Evolutionary conservation across 2,329 filamentous ascomycete genomes (phyloP).

Genomic region (Sporothrix brasiliensis): DNA sequence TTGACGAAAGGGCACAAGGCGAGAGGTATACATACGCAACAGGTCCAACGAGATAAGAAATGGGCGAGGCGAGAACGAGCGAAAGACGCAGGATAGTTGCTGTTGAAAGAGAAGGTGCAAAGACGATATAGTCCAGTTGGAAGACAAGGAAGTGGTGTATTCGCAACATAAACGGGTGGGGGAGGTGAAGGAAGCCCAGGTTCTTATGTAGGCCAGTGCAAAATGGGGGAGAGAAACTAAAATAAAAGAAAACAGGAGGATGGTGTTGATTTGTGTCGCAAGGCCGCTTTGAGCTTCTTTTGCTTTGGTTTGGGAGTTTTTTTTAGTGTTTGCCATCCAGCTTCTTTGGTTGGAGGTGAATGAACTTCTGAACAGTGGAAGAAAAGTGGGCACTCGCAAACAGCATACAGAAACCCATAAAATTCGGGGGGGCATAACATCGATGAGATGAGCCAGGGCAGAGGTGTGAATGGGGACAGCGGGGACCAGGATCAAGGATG

Average conservation of each 20-base stretch:
- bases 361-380: slow-evolving; percentile 17
- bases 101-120: slow-evolving; percentile 4
- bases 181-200: slow-evolving; percentile 35
- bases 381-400: slow-evolving; percentile 30
- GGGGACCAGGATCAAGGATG: slow-evolving; percentile 31
- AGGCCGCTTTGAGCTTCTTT: slow-evolving; percentile 28
- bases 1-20: background rate
- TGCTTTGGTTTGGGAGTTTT: slow-evolving; percentile 18
- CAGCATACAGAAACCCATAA: slow-evolving; percentile 19
- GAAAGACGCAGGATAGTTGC: background rate
- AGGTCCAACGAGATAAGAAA: background rate
- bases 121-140: background rate
- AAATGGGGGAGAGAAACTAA: slow-evolving; percentile 43
- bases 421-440: slow-evolving; percentile 32
- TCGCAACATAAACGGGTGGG: slow-evolving; percentile 30
- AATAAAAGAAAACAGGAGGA: slow-evolving; percentile 40
- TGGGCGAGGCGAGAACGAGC: background rate
- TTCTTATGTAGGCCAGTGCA: slow-evolving; percentile 40
- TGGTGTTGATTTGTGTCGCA: slow-evolving; percentile 31
- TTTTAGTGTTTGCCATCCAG: slow-evolving; percentile 26
- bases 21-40: slow-evolving; percentile 4
- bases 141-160: slow-evolving; percentile 29
- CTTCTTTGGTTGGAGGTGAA: slow-evolving; percentile 26
- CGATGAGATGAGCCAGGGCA: slow-evolving; percentile 34
- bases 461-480: slow-evolving; percentile 24